Conservation (phyloP, 192 early-diverging fungal species). For the Coemansia sp. region DNA sequence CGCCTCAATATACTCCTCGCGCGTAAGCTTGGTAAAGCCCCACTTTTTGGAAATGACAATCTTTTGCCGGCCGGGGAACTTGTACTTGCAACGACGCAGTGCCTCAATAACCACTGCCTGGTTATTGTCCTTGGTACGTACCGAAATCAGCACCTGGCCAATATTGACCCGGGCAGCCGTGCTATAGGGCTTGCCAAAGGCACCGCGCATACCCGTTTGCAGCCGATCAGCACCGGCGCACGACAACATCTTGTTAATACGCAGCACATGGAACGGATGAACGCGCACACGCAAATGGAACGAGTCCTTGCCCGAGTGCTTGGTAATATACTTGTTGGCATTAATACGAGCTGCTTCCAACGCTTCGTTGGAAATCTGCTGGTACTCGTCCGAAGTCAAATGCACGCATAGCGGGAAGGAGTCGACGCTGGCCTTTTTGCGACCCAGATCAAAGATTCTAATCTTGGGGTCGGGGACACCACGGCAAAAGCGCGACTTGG, state of each 20-base stretch:
- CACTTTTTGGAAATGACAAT: conserved; percentile 99
- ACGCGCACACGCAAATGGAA: conserved; percentile 99
- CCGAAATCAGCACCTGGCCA: conserved; percentile 94
- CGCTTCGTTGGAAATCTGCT: conserved; percentile 98
- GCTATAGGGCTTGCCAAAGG: conserved; percentile 95
- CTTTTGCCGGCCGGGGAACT: conserved; percentile 98
- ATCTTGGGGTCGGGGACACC: conserved; percentile 99
- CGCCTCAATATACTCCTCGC: conserved; percentile 81
- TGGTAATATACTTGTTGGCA: conserved; percentile 98
- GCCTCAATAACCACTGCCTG: conserved; percentile 91
- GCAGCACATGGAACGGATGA: conserved; percentile 97
- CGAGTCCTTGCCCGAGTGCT: conserved; percentile 95
- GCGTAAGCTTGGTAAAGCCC: conserved; percentile 98
- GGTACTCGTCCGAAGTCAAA: conserved; percentile 94
- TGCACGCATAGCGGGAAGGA: conserved; percentile 97
- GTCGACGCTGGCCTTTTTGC: conserved; percentile 97
- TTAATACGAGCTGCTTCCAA: conserved; percentile 97
- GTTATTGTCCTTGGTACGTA: conserved; percentile 94
- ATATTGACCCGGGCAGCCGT: conserved; percentile 96
- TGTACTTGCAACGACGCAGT: conserved; percentile 95
- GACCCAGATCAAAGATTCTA: conserved; percentile 93
- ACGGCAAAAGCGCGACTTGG: conserved; percentile 97
- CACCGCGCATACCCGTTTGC: conserved; percentile 99
- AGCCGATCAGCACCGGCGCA: conserved; percentile 99
- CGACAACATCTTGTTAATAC: conserved; percentile 99